Percentiles rank a stretch among this genome's conserved stretches.
Conservation (phyloP, 2,329 filamentous ascomycete genomes). For the Colletotrichum viniferum region DNA sequence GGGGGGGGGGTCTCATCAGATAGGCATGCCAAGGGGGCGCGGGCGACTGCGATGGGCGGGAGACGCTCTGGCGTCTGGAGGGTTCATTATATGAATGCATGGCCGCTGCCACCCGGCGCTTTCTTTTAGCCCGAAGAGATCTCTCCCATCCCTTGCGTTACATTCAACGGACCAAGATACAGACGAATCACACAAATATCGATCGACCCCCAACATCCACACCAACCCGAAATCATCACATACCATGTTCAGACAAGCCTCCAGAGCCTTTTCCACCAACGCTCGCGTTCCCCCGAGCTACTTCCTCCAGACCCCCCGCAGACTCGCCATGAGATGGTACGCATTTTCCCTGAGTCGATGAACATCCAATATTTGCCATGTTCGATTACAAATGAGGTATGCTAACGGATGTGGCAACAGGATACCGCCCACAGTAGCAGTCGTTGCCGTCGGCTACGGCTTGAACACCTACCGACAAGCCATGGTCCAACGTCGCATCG, state of each 20-base stretch:
- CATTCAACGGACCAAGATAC: neutral
- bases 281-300: conserved; percentile 37
- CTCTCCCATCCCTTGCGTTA: conserved; percentile 8
- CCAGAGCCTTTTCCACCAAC: conserved; percentile 36
- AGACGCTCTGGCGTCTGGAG: neutral
- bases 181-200: neutral
- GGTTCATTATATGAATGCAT: conserved; percentile 18
- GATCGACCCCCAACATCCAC: neutral
- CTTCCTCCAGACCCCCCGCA: conserved; percentile 33
- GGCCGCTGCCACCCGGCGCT: conserved; percentile 3
- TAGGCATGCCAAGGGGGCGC: neutral
- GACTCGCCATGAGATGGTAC: conserved; percentile 36
- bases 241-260: conserved; percentile 19
- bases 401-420: conserved; percentile 24
- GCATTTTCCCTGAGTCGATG: conserved; percentile 8
- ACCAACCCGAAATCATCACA: neutral
- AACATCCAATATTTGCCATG: neutral
- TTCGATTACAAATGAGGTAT: neutral
- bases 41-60: neutral
- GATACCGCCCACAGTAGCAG: conserved; percentile 34
- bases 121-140: neutral
- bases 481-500: conserved; percentile 29
- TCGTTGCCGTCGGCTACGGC: conserved; percentile 38
- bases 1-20: conserved; percentile 16
- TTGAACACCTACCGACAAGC: conserved; percentile 36